These are phyloP conservation scores for Claviceps arundinis DNA, from an alignment of 2,329 filamentous ascomycete species.

Conservation along the genomic window DNA sequence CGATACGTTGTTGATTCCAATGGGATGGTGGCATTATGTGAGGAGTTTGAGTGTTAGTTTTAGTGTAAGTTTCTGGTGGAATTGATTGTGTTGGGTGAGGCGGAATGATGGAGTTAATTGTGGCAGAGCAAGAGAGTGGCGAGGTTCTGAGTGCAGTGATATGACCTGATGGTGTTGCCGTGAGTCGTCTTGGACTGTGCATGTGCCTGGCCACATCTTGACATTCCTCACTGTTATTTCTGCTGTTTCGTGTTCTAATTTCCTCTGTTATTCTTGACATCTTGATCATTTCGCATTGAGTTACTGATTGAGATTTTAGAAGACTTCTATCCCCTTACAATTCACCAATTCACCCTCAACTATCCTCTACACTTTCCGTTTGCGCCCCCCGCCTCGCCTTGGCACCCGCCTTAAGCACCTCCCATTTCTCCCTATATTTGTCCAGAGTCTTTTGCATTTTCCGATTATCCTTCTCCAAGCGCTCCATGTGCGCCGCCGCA, in stretches of 20 bases:
- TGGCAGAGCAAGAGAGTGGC: too few relatives aligned
- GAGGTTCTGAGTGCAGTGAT: too few relatives aligned
- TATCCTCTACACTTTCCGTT: slow-evolving; percentile 22
- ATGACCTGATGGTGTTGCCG: too few relatives aligned
- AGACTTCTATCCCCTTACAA: too few relatives aligned
- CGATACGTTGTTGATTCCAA: slow-evolving; percentile 77
- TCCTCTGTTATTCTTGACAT: too few relatives aligned
- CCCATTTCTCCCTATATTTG: slow-evolving; percentile 49
- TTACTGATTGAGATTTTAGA: too few relatives aligned
- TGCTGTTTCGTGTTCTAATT: too few relatives aligned
- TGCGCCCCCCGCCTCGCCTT: slow-evolving; percentile 36
- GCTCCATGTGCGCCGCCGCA: slow-evolving; percentile 47
- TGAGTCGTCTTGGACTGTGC: too few relatives aligned
- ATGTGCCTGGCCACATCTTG: too few relatives aligned
- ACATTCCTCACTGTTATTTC: too few relatives aligned
- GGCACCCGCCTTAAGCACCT: slow-evolving; percentile 46
- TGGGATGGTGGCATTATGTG: slow-evolving; percentile 98
- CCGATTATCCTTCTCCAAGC: slow-evolving; percentile 48
- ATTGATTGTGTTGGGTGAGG: slow-evolving; percentile 20
- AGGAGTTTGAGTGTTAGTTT: slow-evolving; percentile 74
- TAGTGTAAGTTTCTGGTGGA: slow-evolving; percentile 97
- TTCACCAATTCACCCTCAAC: slow-evolving; percentile 1
- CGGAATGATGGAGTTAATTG: too few relatives aligned
- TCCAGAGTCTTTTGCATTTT: slow-evolving; percentile 42
- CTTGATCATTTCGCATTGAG: too few relatives aligned